Conservation (phyloP, 805 yeast genomes). For the Ogataea salicorniae region DNA sequence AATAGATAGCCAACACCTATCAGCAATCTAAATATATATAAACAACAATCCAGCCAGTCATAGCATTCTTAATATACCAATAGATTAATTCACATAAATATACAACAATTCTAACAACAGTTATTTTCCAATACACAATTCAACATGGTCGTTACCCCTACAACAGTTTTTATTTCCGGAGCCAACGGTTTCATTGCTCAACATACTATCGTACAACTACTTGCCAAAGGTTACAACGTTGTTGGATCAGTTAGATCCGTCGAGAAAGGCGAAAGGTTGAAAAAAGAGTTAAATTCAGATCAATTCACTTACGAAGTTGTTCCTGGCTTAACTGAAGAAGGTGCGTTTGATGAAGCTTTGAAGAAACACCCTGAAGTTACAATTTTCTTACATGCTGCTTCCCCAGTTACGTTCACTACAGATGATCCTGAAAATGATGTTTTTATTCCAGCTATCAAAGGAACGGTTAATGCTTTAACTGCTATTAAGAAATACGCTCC, state of each 20-base stretch:
- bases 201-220: conserved; percentile 14
- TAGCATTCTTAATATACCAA: too few relatives aligned
- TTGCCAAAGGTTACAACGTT: conserved; percentile 15
- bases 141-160: too few relatives aligned
- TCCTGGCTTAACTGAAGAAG: conserved; percentile 28
- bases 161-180: conserved; percentile 14
- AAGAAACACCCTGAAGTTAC: conserved; percentile 36
- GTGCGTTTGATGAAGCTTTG: conserved; percentile 47
- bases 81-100: too few relatives aligned
- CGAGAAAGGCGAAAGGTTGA: conserved; percentile 36
- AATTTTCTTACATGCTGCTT: conserved; percentile 46
- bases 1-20: too few relatives aligned
- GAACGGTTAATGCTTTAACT: conserved; percentile 44
- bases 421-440: conserved; percentile 43
- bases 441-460: conserved; percentile 50
- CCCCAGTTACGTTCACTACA: conserved; percentile 39
- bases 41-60: too few relatives aligned
- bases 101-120: too few relatives aligned
- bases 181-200: conserved; percentile 21
- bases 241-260: conserved; percentile 32
- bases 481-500: conserved; percentile 40
- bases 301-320: conserved; percentile 32
- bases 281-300: conserved; percentile 22
- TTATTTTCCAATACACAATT: too few relatives aligned
- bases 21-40: too few relatives aligned